These are phyloP conservation scores for Saussurea involucrata DNA, from an alignment of 129 eudicot genomes.

Conservation along the genomic window DNA sequence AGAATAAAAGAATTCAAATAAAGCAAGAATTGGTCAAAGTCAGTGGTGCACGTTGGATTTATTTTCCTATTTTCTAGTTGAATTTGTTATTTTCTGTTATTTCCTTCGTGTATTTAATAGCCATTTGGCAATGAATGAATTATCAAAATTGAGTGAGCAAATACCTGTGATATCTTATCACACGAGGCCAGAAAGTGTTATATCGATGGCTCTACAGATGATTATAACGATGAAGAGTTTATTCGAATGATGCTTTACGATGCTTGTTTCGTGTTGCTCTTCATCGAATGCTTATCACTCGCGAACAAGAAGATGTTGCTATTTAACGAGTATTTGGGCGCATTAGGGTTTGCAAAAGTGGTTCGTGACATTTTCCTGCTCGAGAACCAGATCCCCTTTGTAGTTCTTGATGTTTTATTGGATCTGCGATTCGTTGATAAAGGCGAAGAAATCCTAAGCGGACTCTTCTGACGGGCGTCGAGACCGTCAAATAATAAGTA, in stretches of 20 bases:
- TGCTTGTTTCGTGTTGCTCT: conserved; percentile 33
- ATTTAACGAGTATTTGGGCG: conserved; percentile 33
- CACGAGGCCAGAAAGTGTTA: conserved; percentile 26
- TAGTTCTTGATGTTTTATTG: conserved; percentile 27
- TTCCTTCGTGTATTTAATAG: too few relatives aligned
- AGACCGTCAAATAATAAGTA: too few relatives aligned
- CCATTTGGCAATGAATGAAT: too few relatives aligned
- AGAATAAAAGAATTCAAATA: too few relatives aligned
- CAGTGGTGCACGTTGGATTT: too few relatives aligned
- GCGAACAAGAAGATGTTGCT: background rate
- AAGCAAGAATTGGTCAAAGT: too few relatives aligned
- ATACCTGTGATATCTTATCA: too few relatives aligned
- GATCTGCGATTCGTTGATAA: conserved; percentile 11
- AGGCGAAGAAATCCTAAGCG: conserved; percentile 18
- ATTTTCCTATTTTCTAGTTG: too few relatives aligned
- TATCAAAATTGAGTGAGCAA: too few relatives aligned
- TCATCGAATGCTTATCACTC: conserved; percentile 24
- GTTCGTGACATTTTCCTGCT: conserved; percentile 35
- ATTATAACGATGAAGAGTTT: conserved; percentile 27
- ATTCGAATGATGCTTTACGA: conserved; percentile 34
- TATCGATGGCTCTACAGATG: conserved; percentile 14
- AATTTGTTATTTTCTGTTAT: too few relatives aligned
- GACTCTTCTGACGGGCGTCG: too few relatives aligned
- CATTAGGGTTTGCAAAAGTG: conserved; percentile 32
- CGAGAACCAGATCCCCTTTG: conserved; percentile 43